These are phyloP conservation scores for Paramecium pentaurelia DNA, from an alignment of 73 alveolate genomes.

Conservation along the genomic window DNA sequence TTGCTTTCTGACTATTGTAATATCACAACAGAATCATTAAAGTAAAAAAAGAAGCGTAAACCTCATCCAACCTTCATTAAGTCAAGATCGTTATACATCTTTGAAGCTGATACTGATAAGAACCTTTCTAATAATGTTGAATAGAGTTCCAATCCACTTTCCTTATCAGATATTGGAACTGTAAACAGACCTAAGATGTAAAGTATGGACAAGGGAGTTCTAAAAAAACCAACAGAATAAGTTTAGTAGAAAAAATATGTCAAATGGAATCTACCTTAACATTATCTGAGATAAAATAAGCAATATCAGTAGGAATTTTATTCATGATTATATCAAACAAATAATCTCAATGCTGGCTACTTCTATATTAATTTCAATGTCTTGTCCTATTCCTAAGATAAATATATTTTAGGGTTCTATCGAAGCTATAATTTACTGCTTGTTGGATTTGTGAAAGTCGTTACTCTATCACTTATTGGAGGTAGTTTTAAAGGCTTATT, in stretches of 20 bases:
- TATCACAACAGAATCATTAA: not conserved
- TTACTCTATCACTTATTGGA: not conserved
- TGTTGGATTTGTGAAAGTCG: not conserved
- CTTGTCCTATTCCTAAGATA: not conserved
- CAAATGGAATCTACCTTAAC: not conserved
- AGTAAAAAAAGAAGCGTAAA: not conserved
- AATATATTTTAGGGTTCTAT: not conserved
- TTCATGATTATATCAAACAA: not conserved
- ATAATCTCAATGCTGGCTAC: not conserved
- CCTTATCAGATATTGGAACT: not conserved
- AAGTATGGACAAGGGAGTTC: not conserved
- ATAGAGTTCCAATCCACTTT: not conserved
- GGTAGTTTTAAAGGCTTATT: not conserved
- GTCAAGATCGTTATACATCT: not conserved
- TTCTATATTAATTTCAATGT: not conserved
- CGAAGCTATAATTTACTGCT: not conserved
- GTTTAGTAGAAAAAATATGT: not conserved
- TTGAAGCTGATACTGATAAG: not conserved
- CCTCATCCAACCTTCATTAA: not conserved
- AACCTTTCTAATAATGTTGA: not conserved
- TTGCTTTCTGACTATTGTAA: not conserved
- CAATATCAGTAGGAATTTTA: not conserved
- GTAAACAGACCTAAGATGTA: not conserved
- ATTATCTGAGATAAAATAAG: not conserved
- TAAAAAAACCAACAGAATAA: not conserved